phyloP scores from a whole-genome alignment of 31 red algal genomes.

The Endocladia muricata region DNA sequence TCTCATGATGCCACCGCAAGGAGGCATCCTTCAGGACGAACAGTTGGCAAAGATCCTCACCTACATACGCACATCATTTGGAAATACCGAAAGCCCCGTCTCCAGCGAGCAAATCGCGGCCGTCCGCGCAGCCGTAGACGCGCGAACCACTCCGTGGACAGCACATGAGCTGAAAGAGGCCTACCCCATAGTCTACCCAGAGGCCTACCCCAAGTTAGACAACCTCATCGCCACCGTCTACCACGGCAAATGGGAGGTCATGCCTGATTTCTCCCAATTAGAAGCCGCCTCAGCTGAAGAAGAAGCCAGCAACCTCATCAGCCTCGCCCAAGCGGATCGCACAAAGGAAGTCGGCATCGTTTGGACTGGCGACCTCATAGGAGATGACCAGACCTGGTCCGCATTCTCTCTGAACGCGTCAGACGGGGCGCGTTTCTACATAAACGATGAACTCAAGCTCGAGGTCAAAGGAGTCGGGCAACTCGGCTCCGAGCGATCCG shows the following conservation, averaged over 20 bases:
- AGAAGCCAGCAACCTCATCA: neutral
- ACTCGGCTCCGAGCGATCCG: too few relatives aligned
- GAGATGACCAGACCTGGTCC: too few relatives aligned
- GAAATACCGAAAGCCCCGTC: neutral
- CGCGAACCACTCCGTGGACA: too few relatives aligned
- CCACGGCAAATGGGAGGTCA: slow-evolving; percentile 6
- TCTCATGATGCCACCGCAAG: slow-evolving; percentile 35
- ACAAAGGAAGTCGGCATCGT: neutral
- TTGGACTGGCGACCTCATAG: neutral
- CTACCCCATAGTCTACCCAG: slow-evolving; percentile 6
- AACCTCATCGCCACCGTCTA: slow-evolving; percentile 15
- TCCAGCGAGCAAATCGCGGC: too few relatives aligned
- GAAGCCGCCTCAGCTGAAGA: slow-evolving; percentile 1
- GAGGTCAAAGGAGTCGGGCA: too few relatives aligned
- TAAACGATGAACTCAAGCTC: too few relatives aligned
- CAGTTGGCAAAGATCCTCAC: neutral
- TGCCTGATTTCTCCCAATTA: slow-evolving; percentile 14
- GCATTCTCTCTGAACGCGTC: too few relatives aligned
- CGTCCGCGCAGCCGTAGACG: too few relatives aligned
- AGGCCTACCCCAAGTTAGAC: neutral
- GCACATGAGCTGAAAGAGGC: neutral
- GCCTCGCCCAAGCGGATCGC: neutral
- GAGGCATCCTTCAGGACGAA: neutral
- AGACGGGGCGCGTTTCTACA: too few relatives aligned
- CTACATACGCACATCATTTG: neutral